Conservation (phyloP, 2,329 filamentous ascomycete genomes). For the Chaetoscypha palmicola region DNA sequence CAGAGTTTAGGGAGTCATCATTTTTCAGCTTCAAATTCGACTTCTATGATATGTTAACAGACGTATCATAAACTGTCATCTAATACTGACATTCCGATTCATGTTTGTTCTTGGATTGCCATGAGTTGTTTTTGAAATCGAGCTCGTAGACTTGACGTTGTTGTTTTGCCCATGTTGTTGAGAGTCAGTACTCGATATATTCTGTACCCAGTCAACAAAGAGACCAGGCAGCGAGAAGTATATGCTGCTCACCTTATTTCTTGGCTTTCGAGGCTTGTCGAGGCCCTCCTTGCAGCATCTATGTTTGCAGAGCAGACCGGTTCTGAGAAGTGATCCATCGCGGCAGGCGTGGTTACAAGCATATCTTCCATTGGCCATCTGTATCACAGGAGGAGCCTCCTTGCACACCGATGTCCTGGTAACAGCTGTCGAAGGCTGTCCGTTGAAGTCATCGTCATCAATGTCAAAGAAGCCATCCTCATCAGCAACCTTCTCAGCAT, state of each 20-base stretch:
- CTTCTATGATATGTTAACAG: conserved; percentile 1
- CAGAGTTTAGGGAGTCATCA: not conserved
- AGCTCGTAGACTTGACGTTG: not conserved
- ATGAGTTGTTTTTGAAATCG: too few relatives aligned
- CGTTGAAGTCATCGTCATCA: conserved; percentile 43
- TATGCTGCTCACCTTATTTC: conserved; percentile 5
- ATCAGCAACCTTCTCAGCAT: conserved; percentile 16
- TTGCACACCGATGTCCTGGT: conserved; percentile 1
- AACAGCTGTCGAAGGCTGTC: not conserved
- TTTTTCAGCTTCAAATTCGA: conserved; percentile 14
- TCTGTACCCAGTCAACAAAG: not conserved
- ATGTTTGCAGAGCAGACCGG: conserved; percentile 54
- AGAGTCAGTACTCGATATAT: not conserved
- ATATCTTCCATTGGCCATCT: conserved; percentile 65
- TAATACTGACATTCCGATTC: too few relatives aligned
- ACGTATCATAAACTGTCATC: too few relatives aligned
- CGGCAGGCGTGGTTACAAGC: conserved; percentile 63
- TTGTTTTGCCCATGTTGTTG: not conserved
- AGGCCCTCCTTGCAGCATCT: conserved; percentile 65
- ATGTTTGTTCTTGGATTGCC: too few relatives aligned
- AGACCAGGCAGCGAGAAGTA: not conserved
- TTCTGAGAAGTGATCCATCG: conserved; percentile 33
- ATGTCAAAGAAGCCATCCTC: conserved; percentile 46
- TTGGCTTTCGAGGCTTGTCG: conserved; percentile 45
- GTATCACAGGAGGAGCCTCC: conserved; percentile 32